Base-by-base conservation (phyloP, 2,329 filamentous ascomycete genomes). In the Epichloe gansuensis region DNA sequence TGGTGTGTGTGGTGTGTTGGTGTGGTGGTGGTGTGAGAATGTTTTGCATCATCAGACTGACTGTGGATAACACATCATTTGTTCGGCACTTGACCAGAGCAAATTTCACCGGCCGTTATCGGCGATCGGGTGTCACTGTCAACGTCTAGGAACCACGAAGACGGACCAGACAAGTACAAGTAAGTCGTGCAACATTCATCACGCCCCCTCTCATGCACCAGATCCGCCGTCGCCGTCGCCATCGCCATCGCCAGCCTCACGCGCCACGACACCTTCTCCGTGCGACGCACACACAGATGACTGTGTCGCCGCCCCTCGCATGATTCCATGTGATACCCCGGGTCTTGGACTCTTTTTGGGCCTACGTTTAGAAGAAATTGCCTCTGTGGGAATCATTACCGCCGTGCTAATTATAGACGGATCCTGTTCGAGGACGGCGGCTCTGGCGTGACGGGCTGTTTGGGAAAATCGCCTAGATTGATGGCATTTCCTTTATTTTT, bases 121-220 rank as follows among this genome's bases (percentile, higher is more conserved):
- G 41, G 41, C 17, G 41, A 21, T 17, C 41, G 41, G 23, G 41
- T 31, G 8, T 31, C 28, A 9, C 28, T 31, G 28, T 31, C 28
- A 31, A 31, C 8, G 8, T 31, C 28, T 31, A 3, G 28, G 28
- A 31, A 31, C 28, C 7, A 28, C 23, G 3, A 25, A 25, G 23
- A 25, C 23, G 23, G 5, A 25, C 23, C 4, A 28, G 28, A 28
- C 28, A 28, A 28, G 28, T 28, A 28, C 28, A 28, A 28, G 28
- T 28, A 28, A 28, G 28, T 28, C 28, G 6, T 6, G 28, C 8
- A 28, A 7, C 2, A 28, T 23, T 64, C 9, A 65, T 31, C 23
- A 62, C 62, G n/a, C 7, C 57, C 59, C 11, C 65, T 62, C 39
- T 62, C 50, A 55, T 61, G 58, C 0, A 71, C 65, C 25, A 68